A percentile compares a stretch with the other conserved stretches of the same genome.
Conservation (phyloP, 768 basidiomycete genomes). For the Auricularia heimuer region DNA sequence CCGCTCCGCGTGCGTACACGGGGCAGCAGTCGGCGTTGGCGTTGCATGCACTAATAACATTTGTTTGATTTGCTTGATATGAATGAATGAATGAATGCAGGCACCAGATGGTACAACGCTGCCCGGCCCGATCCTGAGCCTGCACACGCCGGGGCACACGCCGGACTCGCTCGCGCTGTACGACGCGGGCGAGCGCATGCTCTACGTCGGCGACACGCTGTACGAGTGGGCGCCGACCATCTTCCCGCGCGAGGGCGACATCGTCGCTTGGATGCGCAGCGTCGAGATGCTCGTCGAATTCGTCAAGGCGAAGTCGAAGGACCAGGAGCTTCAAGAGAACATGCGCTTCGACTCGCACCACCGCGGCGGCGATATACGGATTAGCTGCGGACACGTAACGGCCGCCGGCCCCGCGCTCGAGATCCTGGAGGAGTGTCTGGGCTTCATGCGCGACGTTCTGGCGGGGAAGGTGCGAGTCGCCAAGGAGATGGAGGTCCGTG, state of each 20-base stretch:
- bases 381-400: slow-evolving; percentile 44
- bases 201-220: slow-evolving; percentile 48
- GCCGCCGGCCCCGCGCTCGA: slow-evolving; percentile 35
- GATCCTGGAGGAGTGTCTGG: slow-evolving; percentile 31
- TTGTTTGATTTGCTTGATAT: slow-evolving; percentile 12
- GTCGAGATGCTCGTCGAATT: slow-evolving; percentile 35
- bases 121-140: slow-evolving; percentile 30
- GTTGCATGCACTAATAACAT: no score
- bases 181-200: slow-evolving; percentile 38
- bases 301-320: slow-evolving; percentile 18
- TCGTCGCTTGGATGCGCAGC: slow-evolving; percentile 37
- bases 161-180: slow-evolving; percentile 50
- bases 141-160: slow-evolving; percentile 51
- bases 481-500: slow-evolving; percentile 23
- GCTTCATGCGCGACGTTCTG: slow-evolving; percentile 41
- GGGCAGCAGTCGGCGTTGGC: no score
- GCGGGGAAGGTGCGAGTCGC: slow-evolving; percentile 29
- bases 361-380: slow-evolving; percentile 15
- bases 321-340: no score
- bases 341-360: not conserved
- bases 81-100: slow-evolving; percentile 18
- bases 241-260: slow-evolving; percentile 45
- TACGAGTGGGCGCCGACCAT: slow-evolving; percentile 48
- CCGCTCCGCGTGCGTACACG: slow-evolving; percentile 16
- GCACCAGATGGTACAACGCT: slow-evolving; percentile 6